Evolutionary conservation across 1,139 yeast species (phyloP), one percentile per base, ranked within the genome.

Genomic region (Pichiaceae sp.): DNA sequence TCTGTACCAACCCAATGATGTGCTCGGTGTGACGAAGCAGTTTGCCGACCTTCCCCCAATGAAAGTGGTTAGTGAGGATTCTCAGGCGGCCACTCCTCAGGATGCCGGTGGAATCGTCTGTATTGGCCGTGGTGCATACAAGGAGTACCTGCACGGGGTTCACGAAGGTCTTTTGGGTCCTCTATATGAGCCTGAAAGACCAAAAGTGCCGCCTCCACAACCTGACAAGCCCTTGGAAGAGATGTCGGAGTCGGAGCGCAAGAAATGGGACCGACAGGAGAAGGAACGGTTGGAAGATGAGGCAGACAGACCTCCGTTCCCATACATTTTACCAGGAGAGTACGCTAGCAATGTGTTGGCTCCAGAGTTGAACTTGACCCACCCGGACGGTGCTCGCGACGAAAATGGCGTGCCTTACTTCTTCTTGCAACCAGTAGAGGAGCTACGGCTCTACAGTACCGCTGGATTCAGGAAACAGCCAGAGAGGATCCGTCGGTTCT

Each of bases 111-210:
- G 98, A 35, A 80, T 87, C 12, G 72, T 93, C 18, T 85, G 96
- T 57, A 64, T 93, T 24, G 99, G 99, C 3, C 71, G 99, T 55
- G 98, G 98, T 40, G 91, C 97, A 0, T 91, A 75, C 59, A 91
- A 89, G 57, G 99, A 93, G 63, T 93, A 85, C 54, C 59, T 93
- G 39, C 72, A 75, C 36, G 99, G 98, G 6, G 58, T 93, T 8
- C 96, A 91, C 52, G 98, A 93, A 61, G 99, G 98, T 7, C 69
- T 93, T 54, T 62, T 93, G 36, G 98, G 98, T 0, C 97, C 97
- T 2, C 63, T 89, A 42, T 87, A 80, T 21, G 70, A 70, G 39
- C 93, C 95, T 37, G 34, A 33, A 15, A 36, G 35, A 29, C 38
- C 11, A 18, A 11, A 11, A 25, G 16, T 11, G 7, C 14, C 8